Evolutionary conservation across 371 early-diverging fungal genomes (phyloP).

Genomic region (Apophysomyces elegans): DNA sequence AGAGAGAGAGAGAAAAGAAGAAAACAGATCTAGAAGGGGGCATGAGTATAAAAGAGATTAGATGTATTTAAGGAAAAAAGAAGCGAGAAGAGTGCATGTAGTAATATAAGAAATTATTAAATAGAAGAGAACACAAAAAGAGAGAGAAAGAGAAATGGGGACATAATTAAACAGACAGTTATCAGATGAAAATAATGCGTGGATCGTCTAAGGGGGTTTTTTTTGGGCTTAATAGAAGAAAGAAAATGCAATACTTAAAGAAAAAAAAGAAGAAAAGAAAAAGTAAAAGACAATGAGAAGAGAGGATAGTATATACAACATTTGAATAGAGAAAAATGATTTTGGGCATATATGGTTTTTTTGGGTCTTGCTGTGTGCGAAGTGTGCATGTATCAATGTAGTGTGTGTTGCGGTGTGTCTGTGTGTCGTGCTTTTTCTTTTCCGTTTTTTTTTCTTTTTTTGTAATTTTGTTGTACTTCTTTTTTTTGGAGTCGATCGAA

Average conservation of each 20-base stretch:
- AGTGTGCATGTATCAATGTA: no score
- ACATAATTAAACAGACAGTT: neutral
- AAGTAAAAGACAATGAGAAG: neutral
- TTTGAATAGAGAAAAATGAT: neutral
- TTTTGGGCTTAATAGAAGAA: neutral
- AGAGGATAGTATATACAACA: conserved; percentile 3
- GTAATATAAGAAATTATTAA: no score
- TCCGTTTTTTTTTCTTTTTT: neutral
- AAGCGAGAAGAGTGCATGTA: no score
- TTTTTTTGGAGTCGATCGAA: no score
- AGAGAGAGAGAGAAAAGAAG: conserved; percentile 1
- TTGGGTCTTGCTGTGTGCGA: no score
- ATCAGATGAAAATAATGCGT: neutral
- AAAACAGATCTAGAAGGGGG: neutral
- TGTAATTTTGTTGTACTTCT: neutral
- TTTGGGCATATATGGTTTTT: no score
- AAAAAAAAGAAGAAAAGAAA: neutral
- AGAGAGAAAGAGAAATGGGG: neutral
- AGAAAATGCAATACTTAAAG: neutral
- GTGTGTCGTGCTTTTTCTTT: neutral
- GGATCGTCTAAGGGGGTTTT: neutral
- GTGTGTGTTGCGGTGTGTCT: neutral
- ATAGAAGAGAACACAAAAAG: no score
- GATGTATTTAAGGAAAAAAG: no score
- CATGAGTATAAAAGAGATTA: no score